Evolutionary conservation across 768 basidiomycete species (phyloP), one percentile per base, ranked within the genome.

Genomic region (Boletus pseudopeckii): DNA sequence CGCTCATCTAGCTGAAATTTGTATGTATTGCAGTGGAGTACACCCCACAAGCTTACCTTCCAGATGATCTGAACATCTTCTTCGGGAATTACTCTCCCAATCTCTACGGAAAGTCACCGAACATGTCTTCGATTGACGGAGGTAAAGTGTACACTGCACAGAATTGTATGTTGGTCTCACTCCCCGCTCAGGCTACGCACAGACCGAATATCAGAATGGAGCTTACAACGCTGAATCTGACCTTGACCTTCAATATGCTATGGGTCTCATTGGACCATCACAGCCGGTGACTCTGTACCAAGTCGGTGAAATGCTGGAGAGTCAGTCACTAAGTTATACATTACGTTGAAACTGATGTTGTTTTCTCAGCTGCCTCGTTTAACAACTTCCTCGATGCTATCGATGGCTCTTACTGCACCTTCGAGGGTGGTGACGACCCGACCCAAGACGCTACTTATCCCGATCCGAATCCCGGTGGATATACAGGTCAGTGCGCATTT

Each of bases 371-470:
- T 24, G 63, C 63, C 11, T 69, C 70, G 8, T 73, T 71, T 53
- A 67, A 71, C 52, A 73, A 72, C 45, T 64, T 67, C 58, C 63
- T 74, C 24, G 71, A 75, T 46, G 71, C 69, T 14, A 44, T 75
- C 10, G 71, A 72, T 45, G 70, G 45, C 4, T 58, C 63, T 4
- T 75, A 68, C 53, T 74, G 73, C 50, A 60, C 60, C 5, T 74
- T 49, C 15, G 68, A 72, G 17, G 72, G 73, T n/a, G 71, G 72
- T 26, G 67, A 73, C 18, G 70, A 72, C 52, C 59, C 65, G 18
- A 64, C 24, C 30, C 44, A 63, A 42, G 71, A 71, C 34, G 48
- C 17, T 22, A 20, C 37, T 20, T 72, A 64, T 38, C 69, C 69
- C 17, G 67, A 72, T 48, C 49, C 50, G 4, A 33, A 42, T 15